Conservation (phyloP, 1,284 basidiomycete genomes). For the Trichosporon inkin region DNA sequence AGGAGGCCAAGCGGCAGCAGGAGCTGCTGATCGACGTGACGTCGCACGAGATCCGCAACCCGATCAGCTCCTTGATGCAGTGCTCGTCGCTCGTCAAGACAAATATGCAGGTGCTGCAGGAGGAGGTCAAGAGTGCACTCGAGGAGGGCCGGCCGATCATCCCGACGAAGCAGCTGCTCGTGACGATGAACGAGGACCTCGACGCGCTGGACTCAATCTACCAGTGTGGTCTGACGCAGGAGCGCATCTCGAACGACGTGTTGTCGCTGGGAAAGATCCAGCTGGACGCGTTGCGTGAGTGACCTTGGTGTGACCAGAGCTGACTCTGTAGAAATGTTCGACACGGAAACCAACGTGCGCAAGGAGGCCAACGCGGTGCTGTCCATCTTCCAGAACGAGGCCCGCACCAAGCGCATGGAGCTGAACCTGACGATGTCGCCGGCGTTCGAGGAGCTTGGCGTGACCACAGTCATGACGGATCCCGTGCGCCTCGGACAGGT, state of each 20-base stretch:
- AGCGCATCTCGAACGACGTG: conserved; percentile 48
- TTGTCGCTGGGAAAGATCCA: conserved; percentile 47
- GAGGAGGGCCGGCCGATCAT: conserved; percentile 2
- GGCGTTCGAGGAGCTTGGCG: conserved; percentile 11
- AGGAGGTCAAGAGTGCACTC: conserved; percentile 29
- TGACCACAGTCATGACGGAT: conserved; percentile 26
- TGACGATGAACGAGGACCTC: conserved; percentile 20
- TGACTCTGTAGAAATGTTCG: conserved; percentile 21
- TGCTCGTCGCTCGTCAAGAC: conserved; percentile 47
- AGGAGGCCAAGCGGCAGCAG: conserved; percentile 46
- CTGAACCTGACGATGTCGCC: conserved; percentile 13
- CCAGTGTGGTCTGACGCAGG: conserved; percentile 42
- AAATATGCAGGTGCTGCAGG: conserved; percentile 37
- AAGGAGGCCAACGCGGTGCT: conserved; percentile 33
- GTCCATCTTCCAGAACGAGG: conserved; percentile 42
- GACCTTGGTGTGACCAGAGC: neutral
- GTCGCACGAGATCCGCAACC: conserved; percentile 44
- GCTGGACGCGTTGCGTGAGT: conserved; percentile 25
- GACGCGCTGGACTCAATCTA: conserved; percentile 27
- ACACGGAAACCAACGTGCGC: conserved; percentile 34
- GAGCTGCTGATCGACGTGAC: conserved; percentile 50
- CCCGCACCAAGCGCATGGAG: conserved; percentile 39
- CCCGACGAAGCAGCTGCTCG: conserved; percentile 20
- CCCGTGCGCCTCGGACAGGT: conserved; percentile 32
- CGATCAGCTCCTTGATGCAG: conserved; percentile 26